phyloP scores from a whole-genome alignment of 768 basidiomycete species.

The Trametes gibbosa region DNA sequence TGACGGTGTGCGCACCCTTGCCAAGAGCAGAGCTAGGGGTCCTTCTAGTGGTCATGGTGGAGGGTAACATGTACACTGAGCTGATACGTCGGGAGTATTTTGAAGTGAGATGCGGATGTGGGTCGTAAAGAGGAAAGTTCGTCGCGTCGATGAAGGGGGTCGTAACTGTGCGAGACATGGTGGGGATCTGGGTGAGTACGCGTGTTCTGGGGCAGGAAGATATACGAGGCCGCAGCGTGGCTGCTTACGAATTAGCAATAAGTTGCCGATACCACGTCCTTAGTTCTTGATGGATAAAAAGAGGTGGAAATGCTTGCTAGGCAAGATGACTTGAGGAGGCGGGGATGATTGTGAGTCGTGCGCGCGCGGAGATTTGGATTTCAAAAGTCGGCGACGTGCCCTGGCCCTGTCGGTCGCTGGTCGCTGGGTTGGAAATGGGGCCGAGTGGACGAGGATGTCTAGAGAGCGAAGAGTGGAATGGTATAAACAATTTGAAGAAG shows the following conservation, averaged over 20 bases:
- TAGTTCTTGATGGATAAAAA: conserved; percentile 37
- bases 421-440: conserved; percentile 17
- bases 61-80: conserved; percentile 25
- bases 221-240: not conserved
- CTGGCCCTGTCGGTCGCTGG: conserved; percentile 13
- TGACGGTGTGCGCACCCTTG: conserved; percentile 22
- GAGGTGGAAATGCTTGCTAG: conserved; percentile 16
- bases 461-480: conserved; percentile 28
- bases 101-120: conserved; percentile 32
- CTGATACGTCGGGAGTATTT: conserved; percentile 32
- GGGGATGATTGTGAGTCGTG: conserved; percentile 20
- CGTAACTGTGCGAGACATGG: conserved; percentile 69
- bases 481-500: conserved; percentile 51
- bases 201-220: conserved; percentile 25
- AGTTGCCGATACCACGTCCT: conserved; percentile 41
- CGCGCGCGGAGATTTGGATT: conserved; percentile 35
- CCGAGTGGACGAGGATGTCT: conserved; percentile 22
- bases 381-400: conserved; percentile 30
- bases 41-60: conserved; percentile 23
- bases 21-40: conserved; percentile 22
- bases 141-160: conserved; percentile 43
- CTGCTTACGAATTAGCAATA: conserved; percentile 51
- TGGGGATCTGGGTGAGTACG: conserved; percentile 9
- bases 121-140: conserved; percentile 35
- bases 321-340: conserved; percentile 18